Evolutionary conservation across 148 eudicot genomes (phyloP), one percentile per base, ranked within the genome.

Genomic region (Amaranthus hypochondriacus): DNA sequence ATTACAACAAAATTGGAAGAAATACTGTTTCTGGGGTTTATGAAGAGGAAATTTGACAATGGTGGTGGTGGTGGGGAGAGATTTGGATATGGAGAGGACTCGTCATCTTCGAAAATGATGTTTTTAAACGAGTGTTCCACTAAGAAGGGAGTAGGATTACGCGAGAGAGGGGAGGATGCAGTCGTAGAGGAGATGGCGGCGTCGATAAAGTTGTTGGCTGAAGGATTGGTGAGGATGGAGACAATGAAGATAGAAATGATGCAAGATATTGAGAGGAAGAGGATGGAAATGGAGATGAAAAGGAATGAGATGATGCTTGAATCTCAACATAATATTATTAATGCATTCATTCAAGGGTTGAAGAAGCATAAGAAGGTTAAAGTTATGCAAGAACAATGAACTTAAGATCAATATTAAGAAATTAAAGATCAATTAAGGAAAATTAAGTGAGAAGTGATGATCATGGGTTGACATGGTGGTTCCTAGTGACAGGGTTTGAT

Each of bases 211-310:
- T 72, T 78, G 75, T 71, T 90, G 67, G 90, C 88, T 6, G 95
- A 90, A 14, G 95, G 89, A 6, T 83, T 86, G 68, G 80, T 88
- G 86, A 88, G 75, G 79, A 87, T 86, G 88, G 92, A 91, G 79
- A 89, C 75, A 81, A 85, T 84, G 89, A 90, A 85, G 84, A 85
- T 90, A 85, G 92, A 88, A 1, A 84, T 89, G 91, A 88, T 84
- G 9, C 75, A 84, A 59, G 94, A 87, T 56, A 78, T 90, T 21
- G 91, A 90, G 78, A 75, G 75, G 56, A 84, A 81, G 84, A 70
- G 94, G 42, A 87, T 87, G 95, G 89, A 90, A 9, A 87, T 90
- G 95, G 95, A 90, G 84, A 75, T 90, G 88, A 88, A 87, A 75
- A 73, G 89, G 65, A 90, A 83, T 12, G 83, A 85, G 75, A 82